Evolutionary conservation across 345 rosid genomes (phyloP).

Genomic region (Hirschfeldia incana): DNA sequence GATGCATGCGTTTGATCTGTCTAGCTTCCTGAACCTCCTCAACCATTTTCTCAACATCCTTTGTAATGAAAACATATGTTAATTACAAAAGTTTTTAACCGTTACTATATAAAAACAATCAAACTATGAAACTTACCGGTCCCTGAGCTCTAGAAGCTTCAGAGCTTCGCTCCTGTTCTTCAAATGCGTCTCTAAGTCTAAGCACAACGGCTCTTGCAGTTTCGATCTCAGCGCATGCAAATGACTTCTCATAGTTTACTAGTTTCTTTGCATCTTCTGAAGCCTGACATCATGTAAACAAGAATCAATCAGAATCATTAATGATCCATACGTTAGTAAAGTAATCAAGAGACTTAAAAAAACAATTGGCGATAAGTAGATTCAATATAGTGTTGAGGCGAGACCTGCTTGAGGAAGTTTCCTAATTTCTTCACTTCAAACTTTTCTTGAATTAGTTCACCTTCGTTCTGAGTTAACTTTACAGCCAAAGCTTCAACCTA

Average conservation of each 20-base stretch:
- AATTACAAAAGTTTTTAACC: background rate
- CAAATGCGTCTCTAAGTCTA: slow-evolving; percentile 89
- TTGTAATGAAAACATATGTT: slow-evolving; percentile 8
- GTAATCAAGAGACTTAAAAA: background rate
- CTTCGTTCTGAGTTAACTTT: slow-evolving; percentile 97
- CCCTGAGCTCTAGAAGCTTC: slow-evolving; percentile 64
- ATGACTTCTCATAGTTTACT: slow-evolving; percentile 92
- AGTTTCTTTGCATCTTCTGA: slow-evolving; percentile 98
- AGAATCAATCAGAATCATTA: background rate
- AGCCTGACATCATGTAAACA: slow-evolving; percentile 52
- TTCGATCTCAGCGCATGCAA: slow-evolving; percentile 98
- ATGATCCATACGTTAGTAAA: background rate
- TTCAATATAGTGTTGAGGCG: no score
- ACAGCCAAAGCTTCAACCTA: slow-evolving; percentile 98
- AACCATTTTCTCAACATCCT: slow-evolving; percentile 77
- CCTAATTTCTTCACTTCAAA: slow-evolving; percentile 96
- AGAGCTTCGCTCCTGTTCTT: slow-evolving; percentile 77
- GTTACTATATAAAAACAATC: background rate
- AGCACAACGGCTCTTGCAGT: slow-evolving; percentile 95
- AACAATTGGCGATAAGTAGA: no score
- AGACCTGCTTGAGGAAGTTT: slow-evolving; percentile 89
- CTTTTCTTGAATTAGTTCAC: slow-evolving; percentile 95
- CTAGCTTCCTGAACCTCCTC: slow-evolving; percentile 92
- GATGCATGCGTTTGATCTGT: slow-evolving; percentile 82
- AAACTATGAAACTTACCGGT: slow-evolving; percentile 29